phyloP scores from a whole-genome alignment of 164 flowering plant genomes.

The Chimonanthus salicifolius region DNA sequence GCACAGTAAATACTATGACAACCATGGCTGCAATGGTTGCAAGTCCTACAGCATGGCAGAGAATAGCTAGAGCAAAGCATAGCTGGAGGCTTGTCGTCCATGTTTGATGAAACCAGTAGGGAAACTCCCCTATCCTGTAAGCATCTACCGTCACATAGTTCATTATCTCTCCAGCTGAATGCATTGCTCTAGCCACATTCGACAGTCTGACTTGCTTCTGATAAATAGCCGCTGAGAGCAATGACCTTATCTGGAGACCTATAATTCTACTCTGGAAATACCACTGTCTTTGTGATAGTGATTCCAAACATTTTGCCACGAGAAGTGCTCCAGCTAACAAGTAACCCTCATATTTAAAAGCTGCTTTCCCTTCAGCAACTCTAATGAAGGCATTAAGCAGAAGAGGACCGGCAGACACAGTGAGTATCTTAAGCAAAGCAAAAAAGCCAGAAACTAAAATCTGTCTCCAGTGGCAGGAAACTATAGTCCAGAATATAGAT shows the following conservation, averaged over 20 bases:
- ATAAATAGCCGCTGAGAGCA: constrained; percentile 60
- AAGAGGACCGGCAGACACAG: constrained; percentile 47
- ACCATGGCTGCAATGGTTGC: constrained; percentile 52
- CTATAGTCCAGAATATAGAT: constrained; percentile 34
- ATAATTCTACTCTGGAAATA: constrained; percentile 42
- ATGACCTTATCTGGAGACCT: constrained; percentile 54
- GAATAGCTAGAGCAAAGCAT: constrained; percentile 42
- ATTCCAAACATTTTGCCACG: constrained; percentile 47
- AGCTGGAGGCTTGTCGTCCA: constrained; percentile 64
- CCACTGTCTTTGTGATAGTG: constrained; percentile 65
- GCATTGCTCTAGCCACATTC: constrained; percentile 34
- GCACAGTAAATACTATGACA: constrained; percentile 43
- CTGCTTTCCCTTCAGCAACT: constrained; percentile 49
- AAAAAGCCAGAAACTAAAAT: constrained; percentile 54
- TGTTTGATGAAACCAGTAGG: constrained; percentile 65
- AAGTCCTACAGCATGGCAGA: constrained; percentile 44
- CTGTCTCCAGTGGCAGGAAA: constrained; percentile 38
- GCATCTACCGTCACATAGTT: constrained; percentile 68
- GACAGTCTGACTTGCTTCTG: constrained; percentile 57
- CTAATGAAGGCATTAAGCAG: constrained; percentile 55
- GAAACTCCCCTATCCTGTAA: constrained; percentile 68
- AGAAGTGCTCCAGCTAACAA: constrained; percentile 35
- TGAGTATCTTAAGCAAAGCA: constrained; percentile 42
- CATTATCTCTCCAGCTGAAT: constrained; percentile 60
- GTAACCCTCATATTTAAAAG: constrained; percentile 47